Evolutionary conservation across 202 grass and related monocot genomes (phyloP), one percentile per base, ranked within the genome.

Genomic region (Schoenoplectus tabernaemontani): DNA sequence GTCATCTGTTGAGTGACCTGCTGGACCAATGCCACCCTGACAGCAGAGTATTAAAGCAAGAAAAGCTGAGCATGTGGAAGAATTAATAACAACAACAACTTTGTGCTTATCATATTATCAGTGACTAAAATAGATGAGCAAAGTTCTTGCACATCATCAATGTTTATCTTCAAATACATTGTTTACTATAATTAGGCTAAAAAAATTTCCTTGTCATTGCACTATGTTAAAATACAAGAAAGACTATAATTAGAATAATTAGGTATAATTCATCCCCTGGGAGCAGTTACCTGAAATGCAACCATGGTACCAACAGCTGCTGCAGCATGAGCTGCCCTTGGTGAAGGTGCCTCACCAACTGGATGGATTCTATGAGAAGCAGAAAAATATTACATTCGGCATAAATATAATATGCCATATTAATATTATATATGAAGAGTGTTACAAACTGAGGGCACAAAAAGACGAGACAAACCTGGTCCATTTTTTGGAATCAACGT

Each of bases 1-100:
- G 90, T 99, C 96, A 6, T 99, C 96, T 13, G 96, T 99, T 0
- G 96, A 99, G 68, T 99, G 96, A 7, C 92, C 96, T n/a, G 92
- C 92, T 37, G 96, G 96, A 3, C 96, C 96, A 83, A 95, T 99
- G 61, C 92, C 96, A 82, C 96, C 96, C 96, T 99, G 33, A 26
- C 16, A 57, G 30, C 28, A 78, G 66, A 76, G 47, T 22, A 30
- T 66, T 66, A 13, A 59, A 68, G 19, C 38, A 23, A 69, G 39
- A 11, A 69, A 44, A 69, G 3, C 5, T 44, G 20, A 69, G n/a
- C 65, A 69, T 44, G 5, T 44, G 34, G 44, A 43, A 68, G 8
- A 23, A 43, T 42, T 43, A 19, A 41, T n/a, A 24, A 69, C 44
- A 9, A 69, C 65, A 43, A 24, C n/a, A 12, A 12, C 44, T n/a